Evolutionary conservation across 2,329 filamentous ascomycete species (phyloP), one percentile per base, ranked within the genome.

Genomic region (Penicillium sp.): DNA sequence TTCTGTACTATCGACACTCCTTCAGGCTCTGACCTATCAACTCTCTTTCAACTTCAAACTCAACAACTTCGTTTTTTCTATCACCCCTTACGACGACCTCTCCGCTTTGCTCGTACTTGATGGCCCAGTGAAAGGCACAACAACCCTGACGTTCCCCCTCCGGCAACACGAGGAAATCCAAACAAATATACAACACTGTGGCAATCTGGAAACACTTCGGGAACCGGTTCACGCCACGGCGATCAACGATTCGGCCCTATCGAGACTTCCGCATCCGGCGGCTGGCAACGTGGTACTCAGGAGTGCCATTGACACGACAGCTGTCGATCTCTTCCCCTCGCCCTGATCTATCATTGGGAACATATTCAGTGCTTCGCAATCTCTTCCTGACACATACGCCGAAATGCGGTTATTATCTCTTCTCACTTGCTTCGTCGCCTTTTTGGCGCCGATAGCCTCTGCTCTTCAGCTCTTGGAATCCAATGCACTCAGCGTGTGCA

Each of bases 401-500:
- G 66, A 48, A 29, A 71, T 72, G 66, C 63, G 63, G 54, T 61
- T 64, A 55, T 52, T 68, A 57, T 56, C 67, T 33, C 50, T 68
- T 38, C 57, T 71, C 28, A 57, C 68, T 18, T 62, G 61, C 55
- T 58, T 75, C 47, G 55, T 73, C 56, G 68, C 70, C 59, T 64
- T 73, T 47, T 54, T 74, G 52, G 63, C 70, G n/a, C 67, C 80
- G 43, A 72, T 80, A 52, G 78, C 75, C 49, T 75, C 80, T 50
- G 86, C 82, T 55, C 77, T 82, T 65, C 79, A 78, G 56, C 76
- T 89, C 64, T 87, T 97, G 63, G 78, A 84, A 62, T 93, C 91
- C 48, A 88, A 81, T 66, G 95, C 91, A 29, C 80, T 96, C 60
- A 90, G 88, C 70, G 80, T 87, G 39, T 96, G 91, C 73, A 87